Base-by-base conservation (phyloP, 371 early-diverging fungal species). In the Mucor plumbeus region DNA sequence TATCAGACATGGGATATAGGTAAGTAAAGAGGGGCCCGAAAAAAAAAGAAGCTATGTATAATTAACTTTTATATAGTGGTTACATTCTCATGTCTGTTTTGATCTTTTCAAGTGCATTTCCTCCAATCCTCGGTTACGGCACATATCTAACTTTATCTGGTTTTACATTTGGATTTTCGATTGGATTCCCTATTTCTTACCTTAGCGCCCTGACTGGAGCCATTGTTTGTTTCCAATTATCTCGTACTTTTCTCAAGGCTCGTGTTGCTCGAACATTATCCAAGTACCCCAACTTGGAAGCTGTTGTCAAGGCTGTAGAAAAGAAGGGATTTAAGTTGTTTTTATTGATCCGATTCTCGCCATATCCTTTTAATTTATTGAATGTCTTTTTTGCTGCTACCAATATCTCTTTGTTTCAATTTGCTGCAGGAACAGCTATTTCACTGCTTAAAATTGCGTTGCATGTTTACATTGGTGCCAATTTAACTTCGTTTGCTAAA, bases 391-490 rank as follows among this genome's bases (percentile, higher is more conserved):
- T 92, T 62, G 82, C 90, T 21, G 80, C 87, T 0, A 90, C 92
- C 5, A 70, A 86, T 39, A 84, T 94, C 21, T 68, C 89, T 8
- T 65, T 90, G n/a, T 17, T 41, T 10, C 73, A 80, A 7, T 94
- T 76, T 70, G 62, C 78, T 11, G 41, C 84, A 10, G 92, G 90
- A 11, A 92, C 92, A 15, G 86, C 87, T 1, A 41, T 92, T 13
- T 81, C 92, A 7, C 74, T 91, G 3, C 54, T 82, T 50, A 94
- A 92, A 66, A 76, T 89, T 53, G 77, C 84, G 5, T 70, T 90
- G 0, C 91, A 92, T 69, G 83, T 92, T 15, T 92, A 91, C 67
- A 85, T 94, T 41, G 94, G 94, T 40, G 88, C 92, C 14, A 87
- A 85, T 26, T 70, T 89, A 14, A 85, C 87, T 0, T 86, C 89